Evolutionary conservation across 2,329 filamentous ascomycete species (phyloP), one percentile per base, ranked within the genome.

Genomic region (Alternaria solani): DNA sequence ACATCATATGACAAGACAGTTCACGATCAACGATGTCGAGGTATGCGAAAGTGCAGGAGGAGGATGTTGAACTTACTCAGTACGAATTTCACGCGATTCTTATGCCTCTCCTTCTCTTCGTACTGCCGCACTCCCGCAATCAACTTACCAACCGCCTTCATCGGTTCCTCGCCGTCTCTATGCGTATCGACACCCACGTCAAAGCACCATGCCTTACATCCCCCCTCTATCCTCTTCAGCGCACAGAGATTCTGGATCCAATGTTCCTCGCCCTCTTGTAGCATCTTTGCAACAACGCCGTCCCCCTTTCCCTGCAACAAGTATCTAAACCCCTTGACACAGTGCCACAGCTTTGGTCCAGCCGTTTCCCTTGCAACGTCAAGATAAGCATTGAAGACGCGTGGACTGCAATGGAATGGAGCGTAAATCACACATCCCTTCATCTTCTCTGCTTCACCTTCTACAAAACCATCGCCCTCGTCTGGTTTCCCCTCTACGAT

Each of bases 111-210:
- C 6, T 28, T 34, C 20, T 88, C 62, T 47, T 57, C 57, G 25
- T 44, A 14, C 32, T 14, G 53, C 49, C 71, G 64, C 83, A 91
- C 87, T 41, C 58, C 70, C 46, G 69, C 63, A 42, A 83, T 74
- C 57, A 81, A 75, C 51, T 71, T 70, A 2, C 67, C 72, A 11
- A 79, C 75, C 1, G 64, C 61, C 42, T 80, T 76, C 30, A 83
- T 57, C 60, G 79, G 92, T 81, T 86, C 87, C 59, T 89, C 83
- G 5, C 93, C 94, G 28, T 90, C 87, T n/a, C 87, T 84, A 75
- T 92, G 87, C 70, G 91, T 88, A 82, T 97, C 93, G 12, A 97
- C 87, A 0, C 92, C 93, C 0, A 97, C 81, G 75, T 97, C 94
- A 75, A 97, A 97, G 1, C 86, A 85, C 70, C 89, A 86, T 0